phyloP scores from a whole-genome alignment of 2,329 filamentous ascomycete genomes.

The Rhytidhysteron rufulum region DNA sequence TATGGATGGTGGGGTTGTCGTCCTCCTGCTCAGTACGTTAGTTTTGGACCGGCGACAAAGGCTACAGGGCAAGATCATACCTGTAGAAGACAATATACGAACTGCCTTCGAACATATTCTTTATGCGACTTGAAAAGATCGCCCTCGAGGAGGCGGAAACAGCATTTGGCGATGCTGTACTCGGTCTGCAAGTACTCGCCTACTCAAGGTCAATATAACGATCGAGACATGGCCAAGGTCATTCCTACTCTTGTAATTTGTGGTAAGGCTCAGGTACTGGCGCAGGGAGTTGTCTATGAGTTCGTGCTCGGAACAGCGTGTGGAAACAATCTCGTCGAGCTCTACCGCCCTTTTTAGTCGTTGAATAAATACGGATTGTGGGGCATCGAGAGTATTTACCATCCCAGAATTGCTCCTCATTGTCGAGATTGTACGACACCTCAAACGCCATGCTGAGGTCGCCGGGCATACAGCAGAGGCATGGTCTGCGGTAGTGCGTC shows the following conservation, averaged over 20 bases:
- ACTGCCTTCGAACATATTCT: slow-evolving; percentile 87
- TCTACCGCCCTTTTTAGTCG: no score
- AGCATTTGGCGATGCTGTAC: slow-evolving; percentile 75
- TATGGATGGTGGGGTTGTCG: slow-evolving; percentile 71
- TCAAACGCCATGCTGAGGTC: slow-evolving; percentile 61
- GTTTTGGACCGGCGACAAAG: not conserved
- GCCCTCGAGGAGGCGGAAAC: slow-evolving; percentile 73
- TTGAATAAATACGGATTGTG: no score
- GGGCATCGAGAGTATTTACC: slow-evolving; percentile 53
- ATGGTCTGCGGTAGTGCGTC: slow-evolving; percentile 20
- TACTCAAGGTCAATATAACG: slow-evolving; percentile 27
- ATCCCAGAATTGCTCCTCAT: slow-evolving; percentile 84
- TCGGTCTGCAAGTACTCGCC: slow-evolving; percentile 72
- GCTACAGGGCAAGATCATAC: slow-evolving; percentile 32
- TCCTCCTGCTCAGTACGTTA: slow-evolving; percentile 64
- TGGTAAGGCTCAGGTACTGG: slow-evolving; percentile 75
- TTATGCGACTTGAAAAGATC: slow-evolving; percentile 68
- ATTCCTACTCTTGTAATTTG: slow-evolving; percentile 61
- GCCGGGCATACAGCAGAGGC: slow-evolving; percentile 30
- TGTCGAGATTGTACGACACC: slow-evolving; percentile 65
- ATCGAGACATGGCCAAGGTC: not conserved
- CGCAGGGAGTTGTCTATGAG: slow-evolving; percentile 82
- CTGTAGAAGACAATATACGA: slow-evolving; percentile 82
- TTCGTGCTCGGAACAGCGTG: slow-evolving; percentile 57
- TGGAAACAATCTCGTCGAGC: slow-evolving; percentile 62